Percentiles rank a stretch among this genome's conserved stretches.
These are phyloP conservation scores for Gastrolobium bilobum DNA, from an alignment of 306 rosid species.

Conservation along the genomic window DNA sequence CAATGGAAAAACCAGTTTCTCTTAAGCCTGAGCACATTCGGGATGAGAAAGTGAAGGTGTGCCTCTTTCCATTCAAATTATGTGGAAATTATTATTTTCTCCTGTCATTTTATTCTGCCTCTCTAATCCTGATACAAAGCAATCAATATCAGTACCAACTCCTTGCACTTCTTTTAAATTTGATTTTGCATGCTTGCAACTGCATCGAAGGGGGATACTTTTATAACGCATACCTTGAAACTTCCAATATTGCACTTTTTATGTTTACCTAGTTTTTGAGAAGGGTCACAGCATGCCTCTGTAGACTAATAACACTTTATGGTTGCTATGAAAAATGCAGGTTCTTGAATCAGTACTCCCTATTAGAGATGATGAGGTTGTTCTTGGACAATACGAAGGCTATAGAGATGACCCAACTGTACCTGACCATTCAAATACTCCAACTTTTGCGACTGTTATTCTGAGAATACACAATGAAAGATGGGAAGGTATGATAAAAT, in stretches of 20 bases:
- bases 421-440: constrained; percentile 86
- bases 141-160: background rate
- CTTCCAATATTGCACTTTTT: constrained; percentile 17
- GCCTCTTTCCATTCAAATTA: constrained; percentile 29
- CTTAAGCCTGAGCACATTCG: constrained; percentile 91
- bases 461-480: constrained; percentile 89
- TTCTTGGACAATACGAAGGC: constrained; percentile 94
- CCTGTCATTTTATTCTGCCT: constrained; percentile 23
- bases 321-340: constrained; percentile 56
- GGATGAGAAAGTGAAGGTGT: constrained; percentile 93
- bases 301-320: constrained; percentile 9
- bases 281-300: constrained; percentile 26
- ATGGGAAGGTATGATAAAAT: constrained; percentile 77
- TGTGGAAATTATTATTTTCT: background rate
- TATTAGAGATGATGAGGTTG: constrained; percentile 79
- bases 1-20: constrained; percentile 92
- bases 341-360: constrained; percentile 91
- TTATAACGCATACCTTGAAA: background rate
- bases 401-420: constrained; percentile 90
- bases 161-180: constrained; percentile 2
- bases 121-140: background rate
- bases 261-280: constrained; percentile 33
- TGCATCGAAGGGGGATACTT: constrained; percentile 6
- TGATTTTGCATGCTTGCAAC: constrained; percentile 1
- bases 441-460: constrained; percentile 86